Evolutionary conservation across 2,329 filamentous ascomycete species (phyloP).

Genomic region (Grosmannia clavigera): DNA sequence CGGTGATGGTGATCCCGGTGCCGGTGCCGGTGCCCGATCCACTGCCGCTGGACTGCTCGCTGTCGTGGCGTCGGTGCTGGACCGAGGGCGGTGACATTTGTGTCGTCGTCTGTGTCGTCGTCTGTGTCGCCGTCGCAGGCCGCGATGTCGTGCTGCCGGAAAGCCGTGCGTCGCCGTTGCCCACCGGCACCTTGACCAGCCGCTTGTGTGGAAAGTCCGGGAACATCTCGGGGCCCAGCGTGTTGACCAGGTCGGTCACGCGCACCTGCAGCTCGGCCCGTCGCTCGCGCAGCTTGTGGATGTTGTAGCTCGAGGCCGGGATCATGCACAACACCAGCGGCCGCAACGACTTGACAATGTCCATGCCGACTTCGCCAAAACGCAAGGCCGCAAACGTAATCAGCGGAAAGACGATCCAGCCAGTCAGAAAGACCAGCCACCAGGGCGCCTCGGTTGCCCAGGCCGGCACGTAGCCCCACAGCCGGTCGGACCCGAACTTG

Average conservation of each 20-base stretch:
- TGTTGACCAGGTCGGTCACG: constrained; percentile 89
- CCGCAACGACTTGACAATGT: constrained; percentile 88
- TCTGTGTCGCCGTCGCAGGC: not conserved
- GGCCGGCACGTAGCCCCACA: constrained; percentile 68
- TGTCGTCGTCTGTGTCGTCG: not conserved
- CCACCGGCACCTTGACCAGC: constrained; percentile 47
- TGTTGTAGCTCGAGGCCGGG: constrained; percentile 71
- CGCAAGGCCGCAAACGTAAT: constrained; percentile 89
- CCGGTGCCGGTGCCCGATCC: constrained; percentile 10
- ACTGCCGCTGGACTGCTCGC: constrained; percentile 31
- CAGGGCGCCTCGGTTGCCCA: constrained; percentile 52
- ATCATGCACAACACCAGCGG: constrained; percentile 77
- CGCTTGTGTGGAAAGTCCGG: constrained; percentile 81
- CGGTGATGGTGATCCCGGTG: not conserved
- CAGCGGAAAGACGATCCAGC: constrained; percentile 69
- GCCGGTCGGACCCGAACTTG: constrained; percentile 69
- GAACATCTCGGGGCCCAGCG: constrained; percentile 88
- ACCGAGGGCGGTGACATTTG: not conserved
- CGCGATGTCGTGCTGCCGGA: not conserved
- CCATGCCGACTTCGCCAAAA: constrained; percentile 97
- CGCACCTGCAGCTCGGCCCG: constrained; percentile 65
- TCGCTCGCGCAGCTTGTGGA: constrained; percentile 62
- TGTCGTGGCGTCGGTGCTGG: constrained; percentile 22
- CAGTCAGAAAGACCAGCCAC: constrained; percentile 55
- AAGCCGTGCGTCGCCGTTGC: constrained; percentile 10